Evolutionary conservation across 805 yeast genomes (phyloP), one percentile per base, ranked within the genome.

Genomic region (Barnettozyma pratensis): DNA sequence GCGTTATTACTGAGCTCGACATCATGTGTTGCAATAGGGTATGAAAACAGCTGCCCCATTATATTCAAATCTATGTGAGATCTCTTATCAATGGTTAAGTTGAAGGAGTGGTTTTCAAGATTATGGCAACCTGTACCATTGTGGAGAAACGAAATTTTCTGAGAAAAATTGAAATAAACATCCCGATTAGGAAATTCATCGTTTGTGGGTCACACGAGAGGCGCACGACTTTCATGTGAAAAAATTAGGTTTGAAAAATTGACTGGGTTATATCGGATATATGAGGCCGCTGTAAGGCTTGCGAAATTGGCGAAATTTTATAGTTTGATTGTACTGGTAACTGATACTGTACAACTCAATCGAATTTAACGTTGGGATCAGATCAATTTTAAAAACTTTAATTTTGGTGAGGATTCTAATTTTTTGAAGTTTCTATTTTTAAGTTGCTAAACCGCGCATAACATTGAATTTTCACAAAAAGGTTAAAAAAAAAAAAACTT

Each of bases 31-130:
- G 76, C 66, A 62, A 85, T 74, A 2, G 91, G 90, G 58, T 83
- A 88, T 39, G 91, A 85, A 47, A 85, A 68, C 49, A 85, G 65
- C 60, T 84, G 88, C 4, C 92, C 92, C 92, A 85, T 85, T 25
- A 11, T 36, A 19, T 7, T 8, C 38, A n/a, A 7, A 7, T 12
- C 19, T 12, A n/a, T 7, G 19, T 8, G 12, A 10, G 19, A 19
- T 19, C 19, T 19, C 19, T 19, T 19, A 19, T 19, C 19, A 19
- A 19, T 19, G 19, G 19, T 19, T 19, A 19, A 19, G 19, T 19
- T 19, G 19, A 19, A 19, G 19, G 19, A 19, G 19, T 19, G 19
- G 19, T 19, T 19, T 19, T 19, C 19, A 19, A 19, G 3, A 19
- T 19, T 19, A 19, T 19, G 19, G 19, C 19, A 19, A 19, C 19